Evolutionary conservation across 371 early-diverging fungal species (phyloP).

Genomic region (Amoeboradix gromovi): DNA sequence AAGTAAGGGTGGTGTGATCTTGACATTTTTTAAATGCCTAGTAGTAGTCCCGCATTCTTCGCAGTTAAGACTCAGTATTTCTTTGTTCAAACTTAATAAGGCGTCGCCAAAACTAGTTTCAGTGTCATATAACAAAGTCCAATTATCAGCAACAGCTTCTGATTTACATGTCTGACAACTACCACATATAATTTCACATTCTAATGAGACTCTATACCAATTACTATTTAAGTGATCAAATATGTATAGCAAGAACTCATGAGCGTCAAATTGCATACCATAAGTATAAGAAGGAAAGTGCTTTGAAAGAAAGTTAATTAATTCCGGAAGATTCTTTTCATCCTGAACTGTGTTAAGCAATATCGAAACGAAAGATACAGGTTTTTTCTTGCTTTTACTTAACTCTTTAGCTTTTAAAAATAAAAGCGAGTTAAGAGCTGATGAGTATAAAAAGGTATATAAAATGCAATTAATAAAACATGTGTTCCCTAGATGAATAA

Average conservation of each 20-base stretch:
- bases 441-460: neutral
- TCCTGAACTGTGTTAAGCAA: neutral
- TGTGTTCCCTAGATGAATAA: no score
- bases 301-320: neutral
- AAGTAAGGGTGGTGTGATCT: neutral
- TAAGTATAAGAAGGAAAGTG: neutral
- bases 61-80: neutral
- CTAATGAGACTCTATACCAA: neutral
- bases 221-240: neutral
- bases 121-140: neutral
- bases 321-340: neutral
- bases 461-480: neutral
- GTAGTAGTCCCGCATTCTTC: neutral
- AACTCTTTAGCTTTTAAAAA: neutral
- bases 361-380: neutral
- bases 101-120: neutral
- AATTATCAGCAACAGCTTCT: neutral
- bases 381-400: neutral
- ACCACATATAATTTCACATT: neutral
- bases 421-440: neutral
- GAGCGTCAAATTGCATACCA: neutral
- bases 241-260: neutral
- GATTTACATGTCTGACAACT: neutral
- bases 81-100: neutral
- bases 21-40: neutral